Percentiles rank a stretch among this genome's conserved stretches.
Conservation (phyloP, 257 asterid genomes). For the Solanum pennellii region DNA sequence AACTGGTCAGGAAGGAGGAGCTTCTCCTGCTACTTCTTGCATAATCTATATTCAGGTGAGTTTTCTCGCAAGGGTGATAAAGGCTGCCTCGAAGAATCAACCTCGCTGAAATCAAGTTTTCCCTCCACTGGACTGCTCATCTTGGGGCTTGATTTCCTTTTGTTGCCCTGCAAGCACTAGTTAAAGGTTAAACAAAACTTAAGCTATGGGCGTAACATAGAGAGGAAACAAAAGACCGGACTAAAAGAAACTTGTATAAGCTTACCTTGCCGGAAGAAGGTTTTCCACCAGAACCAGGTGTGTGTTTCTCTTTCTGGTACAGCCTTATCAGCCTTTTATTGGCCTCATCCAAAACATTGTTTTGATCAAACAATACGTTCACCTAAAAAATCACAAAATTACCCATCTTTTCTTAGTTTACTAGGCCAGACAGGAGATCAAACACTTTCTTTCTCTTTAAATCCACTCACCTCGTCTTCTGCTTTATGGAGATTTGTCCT, state of each 20-base stretch:
- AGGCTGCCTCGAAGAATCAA: constrained; percentile 50
- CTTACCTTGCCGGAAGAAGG: background rate
- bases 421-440: background rate
- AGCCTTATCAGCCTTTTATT: constrained; percentile 1
- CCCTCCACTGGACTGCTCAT: constrained; percentile 44
- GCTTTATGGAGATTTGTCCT: constrained; percentile 62
- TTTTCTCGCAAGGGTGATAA: constrained; percentile 58
- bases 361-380: background rate
- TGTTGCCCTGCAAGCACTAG: constrained; percentile 35
- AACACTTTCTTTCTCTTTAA: background rate
- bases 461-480: constrained; percentile 68
- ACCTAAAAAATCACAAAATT: background rate
- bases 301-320: constrained; percentile 5
- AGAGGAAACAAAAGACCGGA: background rate
- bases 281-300: background rate
- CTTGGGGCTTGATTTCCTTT: constrained; percentile 63
- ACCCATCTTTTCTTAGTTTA: background rate
- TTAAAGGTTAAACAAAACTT: background rate
- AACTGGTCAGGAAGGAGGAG: background rate
- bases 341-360: background rate
- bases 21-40: constrained; percentile 27
- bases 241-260: background rate
- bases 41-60: constrained; percentile 53
- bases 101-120: constrained; percentile 38
- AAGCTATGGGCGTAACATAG: background rate